Percentiles rank a stretch among this genome's conserved stretches.
Conservation (phyloP, 345 rosid genomes). For the Pelargonium nanum region DNA sequence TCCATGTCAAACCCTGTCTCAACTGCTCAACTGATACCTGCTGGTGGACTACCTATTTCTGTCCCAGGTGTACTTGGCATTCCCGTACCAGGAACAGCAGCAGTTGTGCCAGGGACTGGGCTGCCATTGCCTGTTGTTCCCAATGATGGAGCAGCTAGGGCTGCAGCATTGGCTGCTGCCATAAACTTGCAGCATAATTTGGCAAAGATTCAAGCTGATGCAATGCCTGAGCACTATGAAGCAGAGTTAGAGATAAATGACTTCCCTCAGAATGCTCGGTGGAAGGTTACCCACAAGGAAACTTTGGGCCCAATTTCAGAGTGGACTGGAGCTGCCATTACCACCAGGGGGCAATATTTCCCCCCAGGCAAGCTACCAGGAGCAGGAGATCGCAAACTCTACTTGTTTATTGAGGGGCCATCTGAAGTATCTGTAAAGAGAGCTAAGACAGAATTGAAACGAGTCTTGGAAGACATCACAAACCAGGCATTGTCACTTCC, state of each 20-base stretch:
- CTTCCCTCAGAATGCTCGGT: constrained; percentile 93
- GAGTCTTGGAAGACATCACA: constrained; percentile 82
- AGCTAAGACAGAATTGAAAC: constrained; percentile 79
- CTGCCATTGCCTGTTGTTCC: constrained; percentile 37
- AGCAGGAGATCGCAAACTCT: constrained; percentile 85
- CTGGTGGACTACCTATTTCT: constrained; percentile 30
- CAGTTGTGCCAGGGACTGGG: constrained; percentile 25
- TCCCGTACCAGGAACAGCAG: constrained; percentile 29
- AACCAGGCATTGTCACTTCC: constrained; percentile 76
- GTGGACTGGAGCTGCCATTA: constrained; percentile 94
- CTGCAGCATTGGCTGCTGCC: constrained; percentile 88
- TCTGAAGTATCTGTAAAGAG: constrained; percentile 78
- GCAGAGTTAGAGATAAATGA: constrained; percentile 95
- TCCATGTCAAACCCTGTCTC: constrained; percentile 24
- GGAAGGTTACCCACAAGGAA: constrained; percentile 99
- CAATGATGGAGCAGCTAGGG: constrained; percentile 70
- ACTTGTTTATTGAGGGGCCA: constrained; percentile 88
- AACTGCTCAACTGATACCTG: constrained; percentile 32
- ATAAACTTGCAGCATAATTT: constrained; percentile 75
- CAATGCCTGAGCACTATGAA: constrained; percentile 93
- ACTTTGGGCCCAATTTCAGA: constrained; percentile 94
- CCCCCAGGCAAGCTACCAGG: constrained; percentile 57
- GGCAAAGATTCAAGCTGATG: constrained; percentile 93
- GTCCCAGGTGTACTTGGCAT: constrained; percentile 30
- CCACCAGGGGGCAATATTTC: constrained; percentile 77